Conservation (phyloP, 495 filamentous ascomycete genomes). For the Penicillium lagena region DNA sequence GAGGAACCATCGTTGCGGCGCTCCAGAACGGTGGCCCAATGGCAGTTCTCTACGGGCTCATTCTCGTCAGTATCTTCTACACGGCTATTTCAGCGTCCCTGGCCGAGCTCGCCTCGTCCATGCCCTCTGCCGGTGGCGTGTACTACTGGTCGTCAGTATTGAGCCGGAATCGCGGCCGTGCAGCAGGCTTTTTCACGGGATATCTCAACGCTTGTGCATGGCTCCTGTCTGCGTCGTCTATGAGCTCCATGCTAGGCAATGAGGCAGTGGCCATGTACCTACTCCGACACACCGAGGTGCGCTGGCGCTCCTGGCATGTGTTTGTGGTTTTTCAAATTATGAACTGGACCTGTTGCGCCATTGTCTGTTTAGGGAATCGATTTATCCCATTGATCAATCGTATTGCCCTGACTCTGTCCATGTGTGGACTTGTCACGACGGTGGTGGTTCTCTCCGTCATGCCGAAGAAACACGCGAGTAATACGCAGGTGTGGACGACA, state of each 20-base stretch:
- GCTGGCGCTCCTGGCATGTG: conserved; percentile 62
- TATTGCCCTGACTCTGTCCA: conserved; percentile 54
- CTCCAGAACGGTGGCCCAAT: conserved; percentile 39
- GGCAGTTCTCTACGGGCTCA: conserved; percentile 37
- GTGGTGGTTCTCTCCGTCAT: conserved; percentile 67
- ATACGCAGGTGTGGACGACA: conserved; percentile 53
- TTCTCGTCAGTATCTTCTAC: conserved; percentile 37
- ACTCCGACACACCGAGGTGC: conserved; percentile 52
- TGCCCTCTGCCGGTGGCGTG: conserved; percentile 74
- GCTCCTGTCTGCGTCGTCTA: conserved; percentile 60
- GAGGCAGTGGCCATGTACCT: conserved; percentile 63
- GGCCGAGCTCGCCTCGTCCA: conserved; percentile 65
- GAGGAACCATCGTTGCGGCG: conserved; percentile 37
- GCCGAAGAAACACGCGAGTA: conserved; percentile 54
- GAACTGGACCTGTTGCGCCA: conserved; percentile 53
- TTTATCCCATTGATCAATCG: conserved; percentile 58
- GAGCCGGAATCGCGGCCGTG: conserved; percentile 54
- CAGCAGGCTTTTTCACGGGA: conserved; percentile 64
- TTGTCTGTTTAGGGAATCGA: conserved; percentile 63
- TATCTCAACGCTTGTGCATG: conserved; percentile 71
- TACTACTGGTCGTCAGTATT: conserved; percentile 77
- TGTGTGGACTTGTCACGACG: conserved; percentile 57
- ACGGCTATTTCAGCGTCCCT: conserved; percentile 39
- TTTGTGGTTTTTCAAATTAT: conserved; percentile 61
- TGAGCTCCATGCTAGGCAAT: conserved; percentile 59